phyloP scores from a whole-genome alignment of 1,284 basidiomycete species.

The Cutaneotrichosporon spelunceum region DNA sequence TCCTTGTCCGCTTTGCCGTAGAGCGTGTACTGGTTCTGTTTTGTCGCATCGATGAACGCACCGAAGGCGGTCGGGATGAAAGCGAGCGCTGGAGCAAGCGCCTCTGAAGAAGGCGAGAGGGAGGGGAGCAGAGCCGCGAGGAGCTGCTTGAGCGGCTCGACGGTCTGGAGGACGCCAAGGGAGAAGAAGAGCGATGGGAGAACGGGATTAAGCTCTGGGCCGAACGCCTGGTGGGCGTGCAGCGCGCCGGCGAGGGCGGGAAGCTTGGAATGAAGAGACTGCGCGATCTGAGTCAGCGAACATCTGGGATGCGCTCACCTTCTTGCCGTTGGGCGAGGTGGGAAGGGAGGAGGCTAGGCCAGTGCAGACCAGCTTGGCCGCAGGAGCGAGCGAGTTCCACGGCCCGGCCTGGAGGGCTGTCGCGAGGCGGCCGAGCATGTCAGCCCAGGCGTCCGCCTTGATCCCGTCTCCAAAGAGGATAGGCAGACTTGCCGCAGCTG shows the following conservation, averaged over 20 bases:
- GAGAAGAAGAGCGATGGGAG: slow-evolving; percentile 32
- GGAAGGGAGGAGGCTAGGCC: slow-evolving; percentile 16
- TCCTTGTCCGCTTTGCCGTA: slow-evolving; percentile 31
- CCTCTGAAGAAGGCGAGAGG: background rate
- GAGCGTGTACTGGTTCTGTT: slow-evolving; percentile 31
- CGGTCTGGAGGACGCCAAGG: slow-evolving; percentile 26
- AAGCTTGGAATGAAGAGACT: slow-evolving; percentile 24
- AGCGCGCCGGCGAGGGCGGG: slow-evolving; percentile 25
- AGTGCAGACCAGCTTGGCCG: slow-evolving; percentile 14
- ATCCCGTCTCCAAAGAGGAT: slow-evolving; percentile 20
- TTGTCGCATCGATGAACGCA: slow-evolving; percentile 26
- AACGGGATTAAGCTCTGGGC: slow-evolving; percentile 17
- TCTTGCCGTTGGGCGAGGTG: slow-evolving; percentile 30
- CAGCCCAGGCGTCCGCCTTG: slow-evolving; percentile 37
- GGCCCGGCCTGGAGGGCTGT: slow-evolving; percentile 7
- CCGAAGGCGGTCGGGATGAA: slow-evolving; percentile 31
- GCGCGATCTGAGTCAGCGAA: slow-evolving; percentile 27
- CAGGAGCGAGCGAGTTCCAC: slow-evolving; percentile 3
- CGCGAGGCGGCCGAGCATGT: slow-evolving; percentile 30
- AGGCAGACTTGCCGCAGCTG: slow-evolving; percentile 10
- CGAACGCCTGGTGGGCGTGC: slow-evolving; percentile 22
- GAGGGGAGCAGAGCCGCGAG: slow-evolving; percentile 9
- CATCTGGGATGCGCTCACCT: slow-evolving; percentile 24
- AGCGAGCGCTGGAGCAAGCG: slow-evolving; percentile 16
- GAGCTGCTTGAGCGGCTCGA: slow-evolving; percentile 24